A percentile compares a stretch with the other conserved stretches of the same genome.
Conservation (phyloP, 2,329 filamentous ascomycete species). For the Blastomyces emzantsi region DNA sequence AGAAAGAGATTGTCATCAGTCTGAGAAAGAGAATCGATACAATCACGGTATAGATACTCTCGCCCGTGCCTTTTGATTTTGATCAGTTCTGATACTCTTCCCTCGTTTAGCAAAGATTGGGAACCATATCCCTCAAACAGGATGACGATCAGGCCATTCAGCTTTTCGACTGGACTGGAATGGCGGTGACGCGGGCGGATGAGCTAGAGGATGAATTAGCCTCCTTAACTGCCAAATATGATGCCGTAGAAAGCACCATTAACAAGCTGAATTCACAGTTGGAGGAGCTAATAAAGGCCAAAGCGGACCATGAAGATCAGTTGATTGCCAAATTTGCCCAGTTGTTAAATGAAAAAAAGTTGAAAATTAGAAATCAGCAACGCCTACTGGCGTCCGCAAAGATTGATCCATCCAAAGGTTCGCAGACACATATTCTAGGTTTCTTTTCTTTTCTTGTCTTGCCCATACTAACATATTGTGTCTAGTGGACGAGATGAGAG, state of each 20-base stretch:
- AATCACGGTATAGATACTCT: constrained; percentile 36
- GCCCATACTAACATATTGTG: constrained; percentile 6
- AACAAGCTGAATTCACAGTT: constrained; percentile 46
- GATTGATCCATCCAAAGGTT: constrained; percentile 33
- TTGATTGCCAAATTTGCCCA: constrained; percentile 50
- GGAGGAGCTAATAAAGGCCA: constrained; percentile 49
- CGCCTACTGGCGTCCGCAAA: constrained; percentile 46
- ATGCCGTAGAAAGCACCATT: constrained; percentile 43
- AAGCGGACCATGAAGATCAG: constrained; percentile 48
- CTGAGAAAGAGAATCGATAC: constrained; percentile 38
- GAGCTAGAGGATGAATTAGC: constrained; percentile 36
- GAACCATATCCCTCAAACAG: constrained; percentile 43
- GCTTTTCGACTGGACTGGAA: constrained; percentile 48
- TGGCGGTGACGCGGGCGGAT: constrained; percentile 39
- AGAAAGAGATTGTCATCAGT: constrained; percentile 32
- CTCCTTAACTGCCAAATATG: constrained; percentile 33
- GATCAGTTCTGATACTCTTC: constrained; percentile 11
- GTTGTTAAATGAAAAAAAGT: constrained; percentile 55
- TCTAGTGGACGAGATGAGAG: constrained; percentile 24
- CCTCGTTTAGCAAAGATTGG: constrained; percentile 42
- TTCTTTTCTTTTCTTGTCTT: neutral
- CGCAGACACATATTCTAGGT: constrained; percentile 3
- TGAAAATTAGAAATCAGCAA: constrained; percentile 55
- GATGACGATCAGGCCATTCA: constrained; percentile 48
- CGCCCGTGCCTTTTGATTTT: neutral